A percentile compares a stretch with the other conserved stretches of the same genome.
Conservation (phyloP, 2,329 filamentous ascomycete genomes). For the Aspergillus niger region DNA sequence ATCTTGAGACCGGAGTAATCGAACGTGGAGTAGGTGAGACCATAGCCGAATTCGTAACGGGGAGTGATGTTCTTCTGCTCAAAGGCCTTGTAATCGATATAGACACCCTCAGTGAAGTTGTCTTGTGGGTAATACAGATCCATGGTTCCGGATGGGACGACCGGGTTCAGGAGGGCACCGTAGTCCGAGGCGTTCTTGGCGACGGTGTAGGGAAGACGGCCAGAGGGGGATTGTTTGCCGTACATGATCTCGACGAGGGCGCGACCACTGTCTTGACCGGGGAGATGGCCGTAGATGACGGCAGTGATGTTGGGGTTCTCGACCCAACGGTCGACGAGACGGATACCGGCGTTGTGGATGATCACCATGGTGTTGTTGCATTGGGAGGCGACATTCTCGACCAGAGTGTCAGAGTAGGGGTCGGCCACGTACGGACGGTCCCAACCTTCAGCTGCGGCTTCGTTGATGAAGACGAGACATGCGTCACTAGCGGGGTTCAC, state of each 20-base stretch:
- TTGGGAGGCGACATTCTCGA: conserved; percentile 58
- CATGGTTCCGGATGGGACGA: neutral
- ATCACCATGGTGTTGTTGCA: conserved; percentile 66
- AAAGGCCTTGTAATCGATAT: conserved; percentile 17
- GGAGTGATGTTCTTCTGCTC: conserved; percentile 9
- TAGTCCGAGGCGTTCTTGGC: conserved; percentile 60
- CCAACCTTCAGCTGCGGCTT: conserved; percentile 42
- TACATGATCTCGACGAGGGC: conserved; percentile 59
- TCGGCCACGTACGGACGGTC: conserved; percentile 38
- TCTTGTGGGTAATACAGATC: conserved; percentile 13
- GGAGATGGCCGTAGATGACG: conserved; percentile 63
- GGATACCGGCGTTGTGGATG: conserved; percentile 64
- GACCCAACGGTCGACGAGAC: conserved; percentile 58
- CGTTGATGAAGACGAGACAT: conserved; percentile 61
- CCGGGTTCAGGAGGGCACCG: conserved; percentile 26
- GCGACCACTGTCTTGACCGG: conserved; percentile 62
- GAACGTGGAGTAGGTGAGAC: conserved; percentile 48
- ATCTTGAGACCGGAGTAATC: conserved; percentile 49
- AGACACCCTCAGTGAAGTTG: conserved; percentile 14
- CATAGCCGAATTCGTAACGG: conserved; percentile 13
- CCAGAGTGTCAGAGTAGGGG: conserved; percentile 54
- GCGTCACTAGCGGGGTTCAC: conserved; percentile 41
- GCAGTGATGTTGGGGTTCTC: conserved; percentile 65
- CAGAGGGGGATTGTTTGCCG: conserved; percentile 44
- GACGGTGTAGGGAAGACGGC: conserved; percentile 56